Evolutionary conservation across 1,284 basidiomycete genomes (phyloP).

Genomic region (Quambalaria eucalypti): DNA sequence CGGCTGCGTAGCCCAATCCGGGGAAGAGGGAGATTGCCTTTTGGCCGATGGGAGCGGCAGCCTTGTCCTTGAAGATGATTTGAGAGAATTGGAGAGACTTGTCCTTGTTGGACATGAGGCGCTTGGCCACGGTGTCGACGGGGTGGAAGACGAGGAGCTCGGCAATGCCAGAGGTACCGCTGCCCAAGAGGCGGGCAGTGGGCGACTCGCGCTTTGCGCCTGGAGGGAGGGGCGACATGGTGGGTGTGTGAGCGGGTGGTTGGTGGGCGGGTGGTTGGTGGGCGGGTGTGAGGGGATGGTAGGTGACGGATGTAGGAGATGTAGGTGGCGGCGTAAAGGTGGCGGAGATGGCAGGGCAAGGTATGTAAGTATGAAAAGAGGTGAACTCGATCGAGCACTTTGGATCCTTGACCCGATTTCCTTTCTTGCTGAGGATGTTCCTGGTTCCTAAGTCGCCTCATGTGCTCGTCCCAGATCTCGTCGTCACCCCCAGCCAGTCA

Average conservation of each 20-base stretch:
- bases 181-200: conserved; percentile 80
- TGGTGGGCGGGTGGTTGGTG: not conserved
- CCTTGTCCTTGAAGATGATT: conserved; percentile 80
- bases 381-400: too few species aligned
- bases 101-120: conserved; percentile 79
- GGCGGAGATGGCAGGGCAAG: too few species aligned
- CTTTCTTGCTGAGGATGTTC: too few species aligned
- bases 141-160: conserved; percentile 62
- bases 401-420: too few species aligned
- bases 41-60: conserved; percentile 55
- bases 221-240: conserved; percentile 32
- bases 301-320: not conserved
- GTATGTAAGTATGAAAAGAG: too few species aligned
- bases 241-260: not conserved
- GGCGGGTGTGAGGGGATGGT: not conserved
- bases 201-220: conserved; percentile 61
- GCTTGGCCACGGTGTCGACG: conserved; percentile 85
- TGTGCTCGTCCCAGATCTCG: too few species aligned
- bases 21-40: conserved; percentile 90
- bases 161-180: conserved; percentile 70
- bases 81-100: conserved; percentile 38
- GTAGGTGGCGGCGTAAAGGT: too few species aligned
- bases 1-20: conserved; percentile 84
- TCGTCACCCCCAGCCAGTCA: too few species aligned
- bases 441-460: too few species aligned